phyloP scores from a whole-genome alignment of 345 rosid genomes.

The Eucalyptus microcorys region DNA sequence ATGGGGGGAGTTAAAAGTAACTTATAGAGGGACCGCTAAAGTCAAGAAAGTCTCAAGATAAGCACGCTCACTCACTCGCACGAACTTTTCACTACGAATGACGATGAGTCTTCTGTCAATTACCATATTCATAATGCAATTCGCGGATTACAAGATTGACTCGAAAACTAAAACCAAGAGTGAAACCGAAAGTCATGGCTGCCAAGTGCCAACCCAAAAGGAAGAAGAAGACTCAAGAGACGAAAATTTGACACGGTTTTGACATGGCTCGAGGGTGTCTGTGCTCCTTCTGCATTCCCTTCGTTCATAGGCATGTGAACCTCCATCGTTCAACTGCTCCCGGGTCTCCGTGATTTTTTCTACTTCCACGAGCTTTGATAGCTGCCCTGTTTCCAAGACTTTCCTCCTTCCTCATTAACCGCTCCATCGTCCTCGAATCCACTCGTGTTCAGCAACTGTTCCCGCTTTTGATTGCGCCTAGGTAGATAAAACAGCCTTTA shows the following conservation, averaged over 20 bases:
- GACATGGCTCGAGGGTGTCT: not conserved
- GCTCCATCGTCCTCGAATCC: not conserved
- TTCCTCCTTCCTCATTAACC: not conserved
- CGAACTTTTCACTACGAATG: not conserved
- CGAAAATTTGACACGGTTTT: no score
- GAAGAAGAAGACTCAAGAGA: not conserved
- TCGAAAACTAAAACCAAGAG: not conserved
- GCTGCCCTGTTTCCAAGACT: not conserved
- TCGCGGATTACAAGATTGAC: not conserved
- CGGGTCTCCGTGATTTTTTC: not conserved
- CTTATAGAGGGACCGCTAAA: not conserved
- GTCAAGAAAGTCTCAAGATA: not conserved
- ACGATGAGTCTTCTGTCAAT: not conserved
- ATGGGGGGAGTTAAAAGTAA: not conserved
- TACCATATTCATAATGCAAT: constrained; percentile 20
- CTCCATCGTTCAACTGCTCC: not conserved
- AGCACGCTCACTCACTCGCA: not conserved
- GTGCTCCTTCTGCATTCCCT: not conserved
- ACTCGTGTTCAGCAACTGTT: not conserved
- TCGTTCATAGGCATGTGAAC: not conserved
- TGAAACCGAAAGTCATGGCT: not conserved
- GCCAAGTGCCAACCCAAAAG: no score
- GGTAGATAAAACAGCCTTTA: not conserved
- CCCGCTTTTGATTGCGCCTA: not conserved
- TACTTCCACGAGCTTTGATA: not conserved